These are phyloP conservation scores for Aspergillus oerlinghausenensis DNA, from an alignment of 2,329 filamentous ascomycete genomes.

Conservation along the genomic window DNA sequence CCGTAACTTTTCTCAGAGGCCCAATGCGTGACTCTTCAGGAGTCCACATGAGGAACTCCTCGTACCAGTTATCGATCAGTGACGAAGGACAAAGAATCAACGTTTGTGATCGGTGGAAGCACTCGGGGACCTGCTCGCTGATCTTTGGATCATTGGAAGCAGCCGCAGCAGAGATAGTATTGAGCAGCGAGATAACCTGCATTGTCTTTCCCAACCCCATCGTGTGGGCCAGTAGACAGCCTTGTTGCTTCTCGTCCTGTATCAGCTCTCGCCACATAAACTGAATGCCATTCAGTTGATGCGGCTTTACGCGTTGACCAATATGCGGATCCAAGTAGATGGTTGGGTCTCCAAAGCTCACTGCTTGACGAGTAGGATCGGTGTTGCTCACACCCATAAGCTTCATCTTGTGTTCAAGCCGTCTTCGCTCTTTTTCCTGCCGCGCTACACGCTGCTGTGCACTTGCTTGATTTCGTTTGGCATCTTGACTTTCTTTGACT, in stretches of 20 bases:
- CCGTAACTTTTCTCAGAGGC: slow-evolving; percentile 52
- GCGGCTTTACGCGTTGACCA: slow-evolving; percentile 63
- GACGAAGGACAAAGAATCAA: slow-evolving; percentile 72
- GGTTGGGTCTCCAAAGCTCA: slow-evolving; percentile 41
- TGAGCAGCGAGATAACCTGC: slow-evolving; percentile 80
- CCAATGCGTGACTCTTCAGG: slow-evolving; percentile 53
- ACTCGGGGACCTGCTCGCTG: slow-evolving; percentile 61
- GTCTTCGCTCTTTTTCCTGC: slow-evolving; percentile 49
- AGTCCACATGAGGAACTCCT: slow-evolving; percentile 70
- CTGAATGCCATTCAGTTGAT: slow-evolving; percentile 75
- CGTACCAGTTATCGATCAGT: slow-evolving; percentile 75
- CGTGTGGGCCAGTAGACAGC: slow-evolving; percentile 78
- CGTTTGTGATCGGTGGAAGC: slow-evolving; percentile 59
- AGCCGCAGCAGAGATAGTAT: slow-evolving; percentile 65
- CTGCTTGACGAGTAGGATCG: slow-evolving; percentile 45
- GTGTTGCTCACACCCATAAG: slow-evolving; percentile 28
- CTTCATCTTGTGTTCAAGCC: slow-evolving; percentile 28
- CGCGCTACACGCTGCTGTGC: slow-evolving; percentile 52
- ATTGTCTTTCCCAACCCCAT: slow-evolving; percentile 94
- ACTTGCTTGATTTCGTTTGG: slow-evolving; percentile 52
- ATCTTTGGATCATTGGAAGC: slow-evolving; percentile 55
- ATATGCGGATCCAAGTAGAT: slow-evolving; percentile 59
- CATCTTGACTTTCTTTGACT: slow-evolving; percentile 46
- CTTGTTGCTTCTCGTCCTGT: slow-evolving; percentile 58
- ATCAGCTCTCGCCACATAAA: slow-evolving; percentile 88